Evolutionary conservation across 2,329 filamentous ascomycete genomes (phyloP), one percentile per base, ranked within the genome.

Genomic region (Fusarium sp.): DNA sequence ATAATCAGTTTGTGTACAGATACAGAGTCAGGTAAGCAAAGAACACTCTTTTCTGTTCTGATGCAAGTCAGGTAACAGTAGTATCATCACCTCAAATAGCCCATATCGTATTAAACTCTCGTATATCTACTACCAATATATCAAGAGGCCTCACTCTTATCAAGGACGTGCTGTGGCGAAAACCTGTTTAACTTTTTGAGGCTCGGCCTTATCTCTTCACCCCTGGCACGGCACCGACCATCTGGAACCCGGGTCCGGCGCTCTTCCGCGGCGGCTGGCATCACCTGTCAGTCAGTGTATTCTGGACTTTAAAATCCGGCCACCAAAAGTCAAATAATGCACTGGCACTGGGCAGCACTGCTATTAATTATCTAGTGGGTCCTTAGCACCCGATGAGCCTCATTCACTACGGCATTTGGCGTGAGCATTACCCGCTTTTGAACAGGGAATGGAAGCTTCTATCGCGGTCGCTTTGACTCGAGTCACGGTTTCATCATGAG

Each of bases 151-250:
- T 69, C 65, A 42, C 23, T 42, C 45, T 55, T 48, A 62, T 66
- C 44, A 42, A 53, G 46, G 34, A 21, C 44, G 30, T 32, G 32
- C 23, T 20, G 51, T 68, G 56, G 54, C 63, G 26, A 43, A 59
- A 50, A 50, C 54, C n/a, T 45, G 53, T 30, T 58, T 38, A 46
- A 47, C 9, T 52, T n/a, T 36, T 53, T 73, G 68, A 73, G 68
- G 70, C 70, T 72, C 70, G 66, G 70, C 47, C 63, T 71, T 72
- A 73, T 70, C 70, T 67, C 8, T 5, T 28, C 26, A 9, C 24
- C 49, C 62, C 62, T 45, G 55, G 39, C 23, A 12, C 15, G n/a
- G 36, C 43, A 34, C 65, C 66, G 52, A 67, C 58, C 62, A 67
- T 36, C 56, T 64, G 65, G 65, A 43, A 52, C 44, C 68, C 46